A percentile compares a stretch with the other conserved stretches of the same genome.
These are phyloP conservation scores for Bacidia rubella DNA, from an alignment of 495 filamentous ascomycete species.

Conservation along the genomic window DNA sequence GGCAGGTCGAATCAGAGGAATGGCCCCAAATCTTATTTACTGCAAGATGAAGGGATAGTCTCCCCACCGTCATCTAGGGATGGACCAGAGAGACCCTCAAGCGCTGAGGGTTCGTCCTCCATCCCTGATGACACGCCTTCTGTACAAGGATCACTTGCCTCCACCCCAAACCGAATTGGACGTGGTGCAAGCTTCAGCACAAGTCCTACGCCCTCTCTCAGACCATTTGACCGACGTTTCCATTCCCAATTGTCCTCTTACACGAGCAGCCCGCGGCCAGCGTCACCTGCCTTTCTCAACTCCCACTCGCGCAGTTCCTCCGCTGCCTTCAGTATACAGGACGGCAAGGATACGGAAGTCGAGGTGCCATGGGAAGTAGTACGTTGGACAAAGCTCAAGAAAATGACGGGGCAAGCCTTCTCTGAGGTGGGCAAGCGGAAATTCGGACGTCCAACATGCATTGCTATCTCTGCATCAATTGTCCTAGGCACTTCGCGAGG, in stretches of 20 bases:
- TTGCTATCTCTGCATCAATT: conserved; percentile 80
- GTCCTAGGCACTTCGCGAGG: conserved; percentile 89
- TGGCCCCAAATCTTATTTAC: conserved; percentile 7
- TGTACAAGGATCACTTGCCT: conserved; percentile 73
- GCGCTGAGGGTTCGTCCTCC: conserved; percentile 42
- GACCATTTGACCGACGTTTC: conserved; percentile 90
- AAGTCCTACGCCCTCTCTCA: conserved; percentile 64
- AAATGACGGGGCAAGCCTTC: conserved; percentile 76
- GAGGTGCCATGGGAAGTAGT: conserved; percentile 88
- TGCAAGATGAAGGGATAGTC: neutral
- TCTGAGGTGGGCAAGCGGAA: conserved; percentile 90
- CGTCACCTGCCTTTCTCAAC: conserved; percentile 67
- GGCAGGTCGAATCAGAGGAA: neutral
- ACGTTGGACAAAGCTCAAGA: conserved; percentile 86
- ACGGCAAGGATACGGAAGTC: conserved; percentile 48
- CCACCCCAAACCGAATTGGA: conserved; percentile 58
- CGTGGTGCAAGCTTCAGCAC: conserved; percentile 33
- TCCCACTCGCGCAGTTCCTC: conserved; percentile 70
- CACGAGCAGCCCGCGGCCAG: conserved; percentile 45
- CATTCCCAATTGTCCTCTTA: conserved; percentile 58
- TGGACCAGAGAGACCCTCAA: conserved; percentile 19
- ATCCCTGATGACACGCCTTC: conserved; percentile 85
- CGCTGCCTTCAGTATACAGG: conserved; percentile 38
- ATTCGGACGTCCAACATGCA: conserved; percentile 83
- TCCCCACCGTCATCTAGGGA: conserved; percentile 5